A percentile compares a stretch with the other conserved stretches of the same genome.
These are phyloP conservation scores for Elaeis guineensis DNA, from an alignment of 176 grass and related monocot genomes.

Conservation along the genomic window DNA sequence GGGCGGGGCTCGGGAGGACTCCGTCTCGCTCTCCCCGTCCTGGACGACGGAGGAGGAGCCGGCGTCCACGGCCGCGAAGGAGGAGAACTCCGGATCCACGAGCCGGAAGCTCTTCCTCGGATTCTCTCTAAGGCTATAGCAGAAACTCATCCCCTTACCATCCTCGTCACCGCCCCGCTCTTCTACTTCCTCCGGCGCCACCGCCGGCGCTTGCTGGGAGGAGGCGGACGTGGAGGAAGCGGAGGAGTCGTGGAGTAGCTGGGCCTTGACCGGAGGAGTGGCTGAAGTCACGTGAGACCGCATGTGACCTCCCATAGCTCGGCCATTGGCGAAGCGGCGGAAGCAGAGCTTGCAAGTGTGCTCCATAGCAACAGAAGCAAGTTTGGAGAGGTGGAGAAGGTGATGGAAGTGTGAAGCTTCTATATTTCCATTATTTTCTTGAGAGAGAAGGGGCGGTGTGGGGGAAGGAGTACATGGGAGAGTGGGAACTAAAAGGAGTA, in stretches of 20 bases:
- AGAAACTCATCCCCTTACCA: neutral
- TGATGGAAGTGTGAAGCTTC: too few species aligned
- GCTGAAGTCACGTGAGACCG: neutral
- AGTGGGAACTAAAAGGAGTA: too few species aligned
- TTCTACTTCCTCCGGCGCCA: neutral
- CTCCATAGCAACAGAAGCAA: too few species aligned
- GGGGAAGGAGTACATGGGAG: too few species aligned
- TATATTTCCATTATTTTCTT: too few species aligned
- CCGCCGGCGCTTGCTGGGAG: neutral
- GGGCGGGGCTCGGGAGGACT: constrained; percentile 22
- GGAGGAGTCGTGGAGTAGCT: neutral
- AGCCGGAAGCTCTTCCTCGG: constrained; percentile 16
- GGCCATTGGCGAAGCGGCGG: too few species aligned
- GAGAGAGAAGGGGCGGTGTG: too few species aligned
- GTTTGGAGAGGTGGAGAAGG: too few species aligned
- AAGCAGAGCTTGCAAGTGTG: too few species aligned
- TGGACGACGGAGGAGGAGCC: neutral
- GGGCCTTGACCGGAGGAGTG: neutral
- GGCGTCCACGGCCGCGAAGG: neutral
- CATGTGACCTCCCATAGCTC: too few species aligned
- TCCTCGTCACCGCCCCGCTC: neutral
- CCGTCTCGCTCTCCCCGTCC: constrained; percentile 67
- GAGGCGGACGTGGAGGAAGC: neutral
- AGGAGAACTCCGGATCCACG: constrained; percentile 18
- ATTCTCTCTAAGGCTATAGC: constrained; percentile 1